These are phyloP conservation scores for Drechslera avenae DNA, from an alignment of 2,329 filamentous ascomycete species.

Conservation along the genomic window DNA sequence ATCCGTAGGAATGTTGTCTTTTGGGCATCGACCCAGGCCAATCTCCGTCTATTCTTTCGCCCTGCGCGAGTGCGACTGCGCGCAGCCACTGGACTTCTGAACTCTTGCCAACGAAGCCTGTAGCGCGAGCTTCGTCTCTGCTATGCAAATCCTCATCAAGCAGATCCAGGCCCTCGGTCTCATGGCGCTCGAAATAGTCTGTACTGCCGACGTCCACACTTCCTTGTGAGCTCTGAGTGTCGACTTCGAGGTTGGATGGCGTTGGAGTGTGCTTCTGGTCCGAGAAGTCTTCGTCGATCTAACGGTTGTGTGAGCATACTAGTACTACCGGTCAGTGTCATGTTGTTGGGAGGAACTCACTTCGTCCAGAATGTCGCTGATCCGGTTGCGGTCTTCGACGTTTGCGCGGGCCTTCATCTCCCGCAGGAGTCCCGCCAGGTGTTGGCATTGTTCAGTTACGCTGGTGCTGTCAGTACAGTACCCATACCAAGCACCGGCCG, in stretches of 20 bases:
- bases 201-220: conserved; percentile 9
- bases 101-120: conserved; percentile 42
- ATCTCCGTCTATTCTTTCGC: conserved; percentile 23
- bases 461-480: conserved; percentile 24
- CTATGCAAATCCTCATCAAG: conserved; percentile 38
- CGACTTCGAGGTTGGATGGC: conserved; percentile 24
- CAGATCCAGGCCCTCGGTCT: conserved; percentile 28
- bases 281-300: conserved; percentile 38
- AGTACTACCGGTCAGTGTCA: background rate
- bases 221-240: conserved; percentile 22
- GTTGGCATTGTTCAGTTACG: conserved; percentile 36
- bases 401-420: conserved; percentile 21
- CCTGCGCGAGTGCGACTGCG: conserved; percentile 27
- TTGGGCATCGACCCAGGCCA: background rate
- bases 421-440: conserved; percentile 33
- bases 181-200: conserved; percentile 19
- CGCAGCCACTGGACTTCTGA: conserved; percentile 45
- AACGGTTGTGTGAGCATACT: conserved; percentile 12
- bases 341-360: conserved; percentile 13
- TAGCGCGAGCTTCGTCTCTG: conserved; percentile 32
- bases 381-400: conserved; percentile 29
- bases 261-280: conserved; percentile 21
- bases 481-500: background rate
- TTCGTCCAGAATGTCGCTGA: conserved; percentile 30
- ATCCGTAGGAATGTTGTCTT: conserved; percentile 12